Percentiles rank a stretch among this genome's conserved stretches.
phyloP scores from a whole-genome alignment of 2,329 filamentous ascomycete genomes.

The Colletotrichum cereale region DNA sequence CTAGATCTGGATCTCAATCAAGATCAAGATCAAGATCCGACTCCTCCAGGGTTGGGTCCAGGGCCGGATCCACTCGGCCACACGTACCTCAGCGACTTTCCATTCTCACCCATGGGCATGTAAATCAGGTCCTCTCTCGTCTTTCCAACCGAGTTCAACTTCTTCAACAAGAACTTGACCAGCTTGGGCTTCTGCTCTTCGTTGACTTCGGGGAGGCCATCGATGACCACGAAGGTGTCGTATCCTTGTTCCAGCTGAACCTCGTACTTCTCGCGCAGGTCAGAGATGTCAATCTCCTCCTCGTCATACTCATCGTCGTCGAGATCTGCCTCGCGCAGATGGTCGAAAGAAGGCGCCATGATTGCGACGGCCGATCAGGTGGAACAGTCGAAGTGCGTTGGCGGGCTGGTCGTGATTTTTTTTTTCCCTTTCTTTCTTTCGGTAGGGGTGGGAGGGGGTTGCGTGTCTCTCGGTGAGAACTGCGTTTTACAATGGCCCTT shows the following conservation, averaged over 20 bases:
- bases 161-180: conserved; percentile 95
- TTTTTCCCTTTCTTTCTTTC: neutral
- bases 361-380: conserved; percentile 56
- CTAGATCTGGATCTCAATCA: neutral
- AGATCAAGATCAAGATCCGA: neutral
- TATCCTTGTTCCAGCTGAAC: conserved; percentile 96
- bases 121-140: conserved; percentile 88
- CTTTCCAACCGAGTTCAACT: conserved; percentile 87
- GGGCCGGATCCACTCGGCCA: conserved; percentile 23
- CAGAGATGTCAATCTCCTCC: conserved; percentile 94
- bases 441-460: conserved; percentile 19
- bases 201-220: conserved; percentile 89
- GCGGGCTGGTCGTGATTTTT: conserved; percentile 19
- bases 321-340: conserved; percentile 90
- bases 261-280: conserved; percentile 94
- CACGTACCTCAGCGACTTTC: conserved; percentile 85
- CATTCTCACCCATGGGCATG: conserved; percentile 93
- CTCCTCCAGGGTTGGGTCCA: neutral
- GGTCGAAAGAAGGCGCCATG: conserved; percentile 96
- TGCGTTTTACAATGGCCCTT: conserved; percentile 35
- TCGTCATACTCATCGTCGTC: conserved; percentile 88
- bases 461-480: conserved; percentile 36
- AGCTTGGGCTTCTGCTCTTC: conserved; percentile 95
- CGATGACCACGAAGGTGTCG: conserved; percentile 95
- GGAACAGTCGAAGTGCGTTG: conserved; percentile 26